Evolutionary conservation across 306 rosid species (phyloP).

Genomic region (Benincasa hispida): DNA sequence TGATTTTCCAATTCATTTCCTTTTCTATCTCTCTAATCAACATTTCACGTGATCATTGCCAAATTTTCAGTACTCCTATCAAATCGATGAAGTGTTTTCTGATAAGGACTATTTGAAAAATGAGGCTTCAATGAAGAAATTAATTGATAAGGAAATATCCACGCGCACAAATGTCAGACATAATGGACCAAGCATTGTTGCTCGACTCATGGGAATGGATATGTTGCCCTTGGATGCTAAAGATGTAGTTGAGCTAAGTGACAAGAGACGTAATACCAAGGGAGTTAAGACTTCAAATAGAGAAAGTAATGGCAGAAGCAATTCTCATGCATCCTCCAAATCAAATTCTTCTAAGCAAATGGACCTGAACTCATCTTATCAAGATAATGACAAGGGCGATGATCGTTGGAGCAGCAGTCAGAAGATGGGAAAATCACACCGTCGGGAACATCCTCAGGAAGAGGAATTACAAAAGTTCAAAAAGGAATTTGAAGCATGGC

Average conservation of each 20-base stretch:
- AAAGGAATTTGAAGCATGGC: slow-evolving; percentile 94
- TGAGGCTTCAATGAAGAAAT: slow-evolving; percentile 71
- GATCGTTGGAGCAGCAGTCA: slow-evolving; percentile 35
- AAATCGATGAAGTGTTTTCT: slow-evolving; percentile 44
- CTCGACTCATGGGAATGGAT: slow-evolving; percentile 96
- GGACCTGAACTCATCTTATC: slow-evolving; percentile 33
- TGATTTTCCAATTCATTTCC: background rate
- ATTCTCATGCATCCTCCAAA: slow-evolving; percentile 30
- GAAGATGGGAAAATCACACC: slow-evolving; percentile 43
- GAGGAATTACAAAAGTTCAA: slow-evolving; percentile 85
- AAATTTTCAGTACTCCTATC: slow-evolving; percentile 32
- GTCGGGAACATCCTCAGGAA: slow-evolving; percentile 90
- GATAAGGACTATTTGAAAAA: slow-evolving; percentile 34
- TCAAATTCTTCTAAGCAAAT: slow-evolving; percentile 38
- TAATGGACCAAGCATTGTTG: slow-evolving; percentile 81
- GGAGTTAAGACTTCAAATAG: slow-evolving; percentile 41
- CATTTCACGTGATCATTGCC: slow-evolving; percentile 15
- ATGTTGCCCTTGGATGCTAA: slow-evolving; percentile 42
- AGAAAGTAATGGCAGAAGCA: slow-evolving; percentile 35
- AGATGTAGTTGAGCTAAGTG: slow-evolving; percentile 34
- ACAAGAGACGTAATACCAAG: slow-evolving; percentile 22
- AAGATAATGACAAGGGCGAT: slow-evolving; percentile 20
- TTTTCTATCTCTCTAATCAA: slow-evolving; percentile 2
- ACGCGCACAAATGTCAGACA: slow-evolving; percentile 38
- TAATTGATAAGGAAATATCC: slow-evolving; percentile 73